phyloP scores from a whole-genome alignment of 176 grass and related monocot genomes.

The Puccinellia tenuiflora region DNA sequence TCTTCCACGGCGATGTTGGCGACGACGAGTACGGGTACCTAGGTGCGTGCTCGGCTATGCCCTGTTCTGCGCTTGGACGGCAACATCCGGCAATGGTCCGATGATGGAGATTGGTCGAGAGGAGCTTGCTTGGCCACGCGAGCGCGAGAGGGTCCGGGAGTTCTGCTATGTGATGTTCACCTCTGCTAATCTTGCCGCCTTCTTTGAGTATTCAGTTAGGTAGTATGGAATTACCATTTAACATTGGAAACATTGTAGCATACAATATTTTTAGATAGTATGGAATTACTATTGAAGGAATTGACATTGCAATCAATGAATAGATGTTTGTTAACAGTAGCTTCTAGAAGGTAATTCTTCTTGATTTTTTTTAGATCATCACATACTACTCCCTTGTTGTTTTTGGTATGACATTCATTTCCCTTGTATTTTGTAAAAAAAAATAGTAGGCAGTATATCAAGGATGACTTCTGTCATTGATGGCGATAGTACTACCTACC shows the following conservation, averaged over 20 bases:
- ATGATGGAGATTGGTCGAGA: background rate
- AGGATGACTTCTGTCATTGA: slow-evolving; percentile 69
- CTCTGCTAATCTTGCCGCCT: slow-evolving; percentile 10
- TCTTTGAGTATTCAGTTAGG: background rate
- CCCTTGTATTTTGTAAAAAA: no score
- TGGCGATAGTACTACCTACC: slow-evolving; percentile 49
- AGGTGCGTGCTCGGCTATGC: background rate
- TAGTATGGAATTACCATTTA: background rate
- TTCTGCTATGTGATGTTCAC: slow-evolving; percentile 92
- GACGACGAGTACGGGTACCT: background rate
- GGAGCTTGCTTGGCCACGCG: slow-evolving; percentile 54
- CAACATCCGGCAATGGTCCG: background rate
- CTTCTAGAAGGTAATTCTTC: background rate
- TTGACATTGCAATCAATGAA: no score
- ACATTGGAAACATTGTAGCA: background rate
- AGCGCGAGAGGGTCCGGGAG: background rate
- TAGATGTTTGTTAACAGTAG: background rate
- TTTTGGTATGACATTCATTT: slow-evolving; percentile 2
- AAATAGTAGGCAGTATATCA: no score
- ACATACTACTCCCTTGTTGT: slow-evolving; percentile 1
- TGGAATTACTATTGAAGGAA: no score
- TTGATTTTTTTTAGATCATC: background rate
- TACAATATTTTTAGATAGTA: no score
- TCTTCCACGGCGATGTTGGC: slow-evolving; percentile 44
- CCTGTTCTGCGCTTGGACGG: slow-evolving; percentile 39